These are phyloP conservation scores for Termitomyces heimii DNA, from an alignment of 768 basidiomycete species.

Conservation along the genomic window DNA sequence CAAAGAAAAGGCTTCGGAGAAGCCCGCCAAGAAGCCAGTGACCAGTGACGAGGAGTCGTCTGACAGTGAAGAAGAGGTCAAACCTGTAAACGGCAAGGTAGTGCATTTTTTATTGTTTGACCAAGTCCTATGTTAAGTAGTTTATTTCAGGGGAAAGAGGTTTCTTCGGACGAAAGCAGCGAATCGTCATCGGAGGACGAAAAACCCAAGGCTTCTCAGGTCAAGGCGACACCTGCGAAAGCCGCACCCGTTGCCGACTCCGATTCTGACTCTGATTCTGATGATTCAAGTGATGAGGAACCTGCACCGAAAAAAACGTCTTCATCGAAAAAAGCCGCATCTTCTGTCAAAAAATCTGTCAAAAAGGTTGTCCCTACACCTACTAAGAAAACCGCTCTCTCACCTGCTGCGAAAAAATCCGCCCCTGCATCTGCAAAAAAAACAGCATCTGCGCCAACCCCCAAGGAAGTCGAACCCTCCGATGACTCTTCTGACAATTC, in stretches of 20 bases:
- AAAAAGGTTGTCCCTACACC: neutral
- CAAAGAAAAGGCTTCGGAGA: constrained; percentile 17
- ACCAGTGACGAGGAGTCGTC: constrained; percentile 23
- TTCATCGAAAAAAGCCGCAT: constrained; percentile 8
- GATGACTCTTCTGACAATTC: constrained; percentile 21
- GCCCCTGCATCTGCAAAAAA: neutral
- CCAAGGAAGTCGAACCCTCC: constrained; percentile 12
- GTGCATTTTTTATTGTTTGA: constrained; percentile 7
- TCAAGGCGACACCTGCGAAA: constrained; percentile 33
- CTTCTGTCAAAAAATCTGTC: neutral
- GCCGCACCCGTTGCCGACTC: constrained; percentile 27
- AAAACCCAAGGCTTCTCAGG: constrained; percentile 49
- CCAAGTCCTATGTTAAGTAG: neutral
- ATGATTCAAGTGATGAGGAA: constrained; percentile 27
- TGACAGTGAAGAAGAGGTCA: constrained; percentile 23
- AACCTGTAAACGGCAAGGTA: constrained; percentile 27
- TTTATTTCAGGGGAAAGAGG: constrained; percentile 20
- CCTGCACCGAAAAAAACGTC: constrained; percentile 21
- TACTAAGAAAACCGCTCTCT: too few species aligned
- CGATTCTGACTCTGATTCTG: constrained; percentile 22
- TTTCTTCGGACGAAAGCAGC: constrained; percentile 39
- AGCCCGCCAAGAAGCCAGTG: constrained; percentile 22
- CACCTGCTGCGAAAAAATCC: neutral
- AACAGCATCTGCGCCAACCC: neutral
- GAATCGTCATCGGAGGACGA: constrained; percentile 47